phyloP scores from a whole-genome alignment of 163 green algal species.

The Prototheca wickerhamii region DNA sequence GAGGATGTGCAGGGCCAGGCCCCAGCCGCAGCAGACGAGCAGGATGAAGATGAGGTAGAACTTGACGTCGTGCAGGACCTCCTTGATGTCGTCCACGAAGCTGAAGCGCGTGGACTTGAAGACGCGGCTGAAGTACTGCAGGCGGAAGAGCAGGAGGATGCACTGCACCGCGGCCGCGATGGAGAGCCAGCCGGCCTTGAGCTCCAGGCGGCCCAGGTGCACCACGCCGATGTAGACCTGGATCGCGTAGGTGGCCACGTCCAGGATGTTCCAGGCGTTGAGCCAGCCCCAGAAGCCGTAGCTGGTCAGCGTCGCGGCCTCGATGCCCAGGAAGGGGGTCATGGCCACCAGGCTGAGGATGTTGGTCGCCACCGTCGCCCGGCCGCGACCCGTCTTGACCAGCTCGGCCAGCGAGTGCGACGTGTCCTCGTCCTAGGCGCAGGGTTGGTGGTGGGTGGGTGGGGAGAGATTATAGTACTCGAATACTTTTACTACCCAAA shows the following conservation, averaged over 20 bases:
- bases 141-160: slow-evolving; percentile 30
- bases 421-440: slow-evolving; percentile 50
- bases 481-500: no score
- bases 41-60: slow-evolving; percentile 34
- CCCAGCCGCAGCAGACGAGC: slow-evolving; percentile 32
- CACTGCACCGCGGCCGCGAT: slow-evolving; percentile 37
- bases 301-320: slow-evolving; percentile 38
- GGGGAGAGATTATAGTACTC: not conserved
- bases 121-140: slow-evolving; percentile 41
- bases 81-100: slow-evolving; percentile 33
- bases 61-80: slow-evolving; percentile 18
- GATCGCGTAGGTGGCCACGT: slow-evolving; percentile 50
- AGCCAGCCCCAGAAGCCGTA: slow-evolving; percentile 54
- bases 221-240: slow-evolving; percentile 43
- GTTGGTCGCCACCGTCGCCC: slow-evolving; percentile 29
- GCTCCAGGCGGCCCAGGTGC: slow-evolving; percentile 27
- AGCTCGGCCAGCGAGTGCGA: slow-evolving; percentile 44
- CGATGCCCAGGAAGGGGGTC: slow-evolving; percentile 55
- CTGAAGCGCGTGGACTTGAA: slow-evolving; percentile 38
- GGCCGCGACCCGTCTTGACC: slow-evolving; percentile 15
- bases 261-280: slow-evolving; percentile 58
- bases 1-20: slow-evolving; percentile 49
- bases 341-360: slow-evolving; percentile 40
- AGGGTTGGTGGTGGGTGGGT: slow-evolving; percentile 13
- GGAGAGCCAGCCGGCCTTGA: slow-evolving; percentile 31